Percentiles rank a stretch among this genome's conserved stretches.
These are phyloP conservation scores for Kwoniella bestiolae DNA, from an alignment of 768 basidiomycete genomes.

Conservation along the genomic window DNA sequence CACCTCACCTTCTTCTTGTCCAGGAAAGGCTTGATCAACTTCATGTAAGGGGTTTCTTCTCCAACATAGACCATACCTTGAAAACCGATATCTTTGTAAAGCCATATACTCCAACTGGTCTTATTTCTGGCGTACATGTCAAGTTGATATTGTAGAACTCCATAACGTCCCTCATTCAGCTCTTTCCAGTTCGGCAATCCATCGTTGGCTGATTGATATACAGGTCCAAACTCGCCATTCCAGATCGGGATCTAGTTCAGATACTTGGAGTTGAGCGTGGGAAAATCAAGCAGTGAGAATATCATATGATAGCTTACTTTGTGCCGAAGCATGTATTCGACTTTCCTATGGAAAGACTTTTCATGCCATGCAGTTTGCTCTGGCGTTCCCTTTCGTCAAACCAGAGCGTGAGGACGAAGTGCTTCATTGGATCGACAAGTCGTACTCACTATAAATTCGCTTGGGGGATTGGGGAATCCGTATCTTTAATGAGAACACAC, in stretches of 20 bases:
- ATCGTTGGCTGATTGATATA: conserved; percentile 62
- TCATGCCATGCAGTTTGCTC: conserved; percentile 25
- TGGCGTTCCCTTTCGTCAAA: conserved; percentile 20
- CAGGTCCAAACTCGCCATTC: conserved; percentile 86
- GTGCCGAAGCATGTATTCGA: conserved; percentile 70
- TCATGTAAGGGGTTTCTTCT: conserved; percentile 72
- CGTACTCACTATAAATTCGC: conserved; percentile 61
- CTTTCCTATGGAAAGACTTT: conserved; percentile 68
- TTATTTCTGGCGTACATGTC: conserved; percentile 69
- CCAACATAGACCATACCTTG: conserved; percentile 73
- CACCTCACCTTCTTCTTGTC: conserved; percentile 67
- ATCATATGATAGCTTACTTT: conserved; percentile 41
- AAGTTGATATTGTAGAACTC: conserved; percentile 73
- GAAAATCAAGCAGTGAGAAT: background rate
- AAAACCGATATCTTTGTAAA: conserved; percentile 65
- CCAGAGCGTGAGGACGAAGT: too few species aligned
- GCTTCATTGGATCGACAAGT: too few species aligned
- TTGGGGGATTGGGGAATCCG: conserved; percentile 69
- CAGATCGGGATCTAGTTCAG: conserved; percentile 58
- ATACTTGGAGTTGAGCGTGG: too few species aligned
- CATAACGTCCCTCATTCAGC: conserved; percentile 70
- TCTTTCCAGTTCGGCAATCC: conserved; percentile 66
- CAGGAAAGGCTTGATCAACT: conserved; percentile 69
- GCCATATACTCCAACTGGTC: conserved; percentile 75
- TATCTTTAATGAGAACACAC: conserved; percentile 52